Conservation (phyloP, 2,329 filamentous ascomycete species). For the Epichloe baconii region DNA sequence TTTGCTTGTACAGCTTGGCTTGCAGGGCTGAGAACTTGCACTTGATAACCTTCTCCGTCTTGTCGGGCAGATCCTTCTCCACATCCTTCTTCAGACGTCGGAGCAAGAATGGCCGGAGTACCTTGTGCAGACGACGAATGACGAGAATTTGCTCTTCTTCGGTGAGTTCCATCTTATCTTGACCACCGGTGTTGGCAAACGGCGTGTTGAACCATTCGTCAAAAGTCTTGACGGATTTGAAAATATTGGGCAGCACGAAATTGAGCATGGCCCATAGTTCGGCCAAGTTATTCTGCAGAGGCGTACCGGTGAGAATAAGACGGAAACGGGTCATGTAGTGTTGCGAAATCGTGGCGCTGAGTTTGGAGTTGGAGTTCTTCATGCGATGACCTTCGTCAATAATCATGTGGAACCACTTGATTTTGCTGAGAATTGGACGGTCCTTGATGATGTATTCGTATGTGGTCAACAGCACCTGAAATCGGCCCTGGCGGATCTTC, state of each 20-base stretch:
- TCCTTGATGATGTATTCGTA: conserved; percentile 99
- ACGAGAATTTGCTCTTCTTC: conserved; percentile 99
- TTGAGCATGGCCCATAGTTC: conserved; percentile 98
- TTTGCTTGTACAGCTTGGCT: conserved; percentile 89
- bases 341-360: conserved; percentile 84
- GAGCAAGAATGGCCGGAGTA: conserved; percentile 89
- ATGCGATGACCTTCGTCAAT: conserved; percentile 98
- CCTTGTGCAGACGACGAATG: conserved; percentile 96
- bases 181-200: conserved; percentile 93
- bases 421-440: conserved; percentile 84
- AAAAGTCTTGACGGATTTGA: conserved; percentile 97
- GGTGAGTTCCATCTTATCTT: conserved; percentile 97
- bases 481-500: conserved; percentile 84
- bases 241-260: conserved; percentile 95
- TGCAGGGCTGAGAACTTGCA: conserved; percentile 95
- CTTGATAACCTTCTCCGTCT: conserved; percentile 98
- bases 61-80: conserved; percentile 96
- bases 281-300: conserved; percentile 89
- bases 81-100: conserved; percentile 99
- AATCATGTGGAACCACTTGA: conserved; percentile 99
- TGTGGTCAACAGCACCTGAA: conserved; percentile 92
- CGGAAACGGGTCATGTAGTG: conserved; percentile 95
- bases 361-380: conserved; percentile 96
- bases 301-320: conserved; percentile 93
- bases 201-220: conserved; percentile 99